Evolutionary conservation across 768 basidiomycete species (phyloP).

Genomic region (Mycena haematopus): DNA sequence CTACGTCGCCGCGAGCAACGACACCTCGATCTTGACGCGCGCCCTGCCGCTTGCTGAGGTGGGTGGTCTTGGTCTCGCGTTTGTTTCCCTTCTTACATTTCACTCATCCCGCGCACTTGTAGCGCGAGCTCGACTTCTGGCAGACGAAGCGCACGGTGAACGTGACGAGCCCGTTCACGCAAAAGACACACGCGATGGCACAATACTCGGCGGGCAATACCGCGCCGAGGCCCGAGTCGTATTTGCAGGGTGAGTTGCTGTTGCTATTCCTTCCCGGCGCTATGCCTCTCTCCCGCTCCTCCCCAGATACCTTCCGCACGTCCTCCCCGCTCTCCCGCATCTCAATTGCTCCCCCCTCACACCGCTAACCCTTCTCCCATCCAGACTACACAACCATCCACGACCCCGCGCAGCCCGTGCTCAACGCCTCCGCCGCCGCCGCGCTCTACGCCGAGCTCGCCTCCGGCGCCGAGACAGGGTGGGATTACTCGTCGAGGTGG

Average conservation of each 20-base stretch:
- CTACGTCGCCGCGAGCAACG: conserved; percentile 77
- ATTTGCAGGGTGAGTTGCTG: conserved; percentile 57
- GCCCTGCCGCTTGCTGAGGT: conserved; percentile 89
- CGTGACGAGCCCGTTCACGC: conserved; percentile 75
- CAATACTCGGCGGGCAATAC: conserved; percentile 82
- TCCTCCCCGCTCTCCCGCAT: no score
- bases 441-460: conserved; percentile 89
- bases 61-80: conserved; percentile 28
- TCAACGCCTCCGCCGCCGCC: conserved; percentile 61
- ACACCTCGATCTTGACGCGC: conserved; percentile 74
- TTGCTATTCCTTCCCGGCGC: no score
- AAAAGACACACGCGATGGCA: conserved; percentile 67
- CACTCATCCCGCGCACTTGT: not conserved
- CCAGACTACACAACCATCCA: conserved; percentile 83
- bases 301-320: no score
- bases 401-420: conserved; percentile 57
- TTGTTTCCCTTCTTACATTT: not conserved
- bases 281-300: no score
- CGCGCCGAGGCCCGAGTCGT: conserved; percentile 90
- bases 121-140: conserved; percentile 91
- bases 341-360: not conserved
- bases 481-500: conserved; percentile 65
- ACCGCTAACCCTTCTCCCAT: conserved; percentile 13
- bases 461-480: conserved; percentile 79
- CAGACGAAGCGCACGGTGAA: conserved; percentile 68